phyloP scores from a whole-genome alignment of 306 rosid species.

The Mucuna pruriens region DNA sequence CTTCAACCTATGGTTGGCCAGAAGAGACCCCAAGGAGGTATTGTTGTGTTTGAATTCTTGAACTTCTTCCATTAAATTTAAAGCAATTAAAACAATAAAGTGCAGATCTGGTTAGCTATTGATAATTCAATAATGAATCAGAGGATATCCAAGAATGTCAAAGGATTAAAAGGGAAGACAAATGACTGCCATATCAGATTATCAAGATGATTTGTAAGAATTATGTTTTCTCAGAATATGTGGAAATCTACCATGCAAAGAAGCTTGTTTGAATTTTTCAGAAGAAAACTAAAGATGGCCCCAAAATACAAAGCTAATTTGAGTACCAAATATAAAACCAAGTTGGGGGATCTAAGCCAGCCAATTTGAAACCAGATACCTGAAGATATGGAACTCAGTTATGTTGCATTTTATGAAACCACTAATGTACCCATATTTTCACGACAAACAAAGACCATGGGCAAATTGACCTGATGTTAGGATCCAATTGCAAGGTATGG shows the following conservation, averaged over 20 bases:
- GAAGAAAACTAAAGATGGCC: neutral
- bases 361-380: neutral
- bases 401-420: neutral
- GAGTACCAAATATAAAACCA: no score
- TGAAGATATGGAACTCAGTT: neutral
- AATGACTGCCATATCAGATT: slow-evolving; percentile 16
- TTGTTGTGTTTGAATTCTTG: slow-evolving; percentile 1
- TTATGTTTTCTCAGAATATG: neutral
- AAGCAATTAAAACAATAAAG: neutral
- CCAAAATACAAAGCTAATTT: neutral
- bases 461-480: slow-evolving; percentile 12
- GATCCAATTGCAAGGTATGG: no score
- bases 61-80: neutral
- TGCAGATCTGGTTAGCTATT: neutral
- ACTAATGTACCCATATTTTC: neutral
- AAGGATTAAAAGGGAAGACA: slow-evolving; percentile 3
- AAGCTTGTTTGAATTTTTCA: neutral
- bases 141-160: slow-evolving; percentile 1
- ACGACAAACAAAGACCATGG: neutral
- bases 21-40: neutral
- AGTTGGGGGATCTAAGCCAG: neutral
- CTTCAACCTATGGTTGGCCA: neutral
- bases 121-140: slow-evolving; percentile 1
- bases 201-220: slow-evolving; percentile 11
- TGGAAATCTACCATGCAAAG: neutral